Conservation (phyloP, 306 rosid genomes). For the Vigna nakashimae region DNA sequence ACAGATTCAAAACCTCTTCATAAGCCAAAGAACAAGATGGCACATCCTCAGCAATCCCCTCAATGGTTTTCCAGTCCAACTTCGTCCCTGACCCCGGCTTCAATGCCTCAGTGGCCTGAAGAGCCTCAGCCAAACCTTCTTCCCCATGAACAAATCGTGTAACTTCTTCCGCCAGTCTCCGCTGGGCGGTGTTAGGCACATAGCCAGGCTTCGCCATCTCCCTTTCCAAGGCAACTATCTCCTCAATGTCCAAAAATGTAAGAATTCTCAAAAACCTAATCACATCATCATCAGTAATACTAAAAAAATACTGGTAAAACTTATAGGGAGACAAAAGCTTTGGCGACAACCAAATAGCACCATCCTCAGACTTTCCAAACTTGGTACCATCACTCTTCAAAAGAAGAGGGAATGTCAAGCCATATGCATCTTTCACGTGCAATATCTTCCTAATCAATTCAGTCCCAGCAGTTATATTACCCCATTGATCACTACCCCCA, state of each 20-base stretch:
- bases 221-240: slow-evolving; percentile 66
- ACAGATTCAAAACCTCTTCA: slow-evolving; percentile 67
- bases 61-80: slow-evolving; percentile 86
- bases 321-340: slow-evolving; percentile 75
- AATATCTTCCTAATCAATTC: slow-evolving; percentile 83
- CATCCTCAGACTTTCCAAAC: slow-evolving; percentile 94
- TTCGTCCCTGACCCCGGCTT: slow-evolving; percentile 89
- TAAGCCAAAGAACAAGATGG: slow-evolving; percentile 80
- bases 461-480: slow-evolving; percentile 94
- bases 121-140: slow-evolving; percentile 83
- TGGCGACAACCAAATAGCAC: slow-evolving; percentile 88
- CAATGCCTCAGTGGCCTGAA: slow-evolving; percentile 87
- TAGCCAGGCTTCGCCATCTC: slow-evolving; percentile 69
- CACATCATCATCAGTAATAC: slow-evolving; percentile 85
- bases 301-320: slow-evolving; percentile 90
- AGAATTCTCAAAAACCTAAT: slow-evolving; percentile 78
- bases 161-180: slow-evolving; percentile 90
- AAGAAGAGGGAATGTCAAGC: slow-evolving; percentile 89
- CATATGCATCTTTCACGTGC: slow-evolving; percentile 74
- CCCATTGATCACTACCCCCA: slow-evolving; percentile 99
- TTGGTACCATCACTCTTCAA: slow-evolving; percentile 92
- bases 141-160: slow-evolving; percentile 87
- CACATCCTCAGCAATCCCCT: slow-evolving; percentile 87
- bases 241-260: slow-evolving; percentile 77
- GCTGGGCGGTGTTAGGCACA: slow-evolving; percentile 76